These are phyloP conservation scores for Verbena officinalis DNA, from an alignment of 257 asterid genomes.

Conservation along the genomic window DNA sequence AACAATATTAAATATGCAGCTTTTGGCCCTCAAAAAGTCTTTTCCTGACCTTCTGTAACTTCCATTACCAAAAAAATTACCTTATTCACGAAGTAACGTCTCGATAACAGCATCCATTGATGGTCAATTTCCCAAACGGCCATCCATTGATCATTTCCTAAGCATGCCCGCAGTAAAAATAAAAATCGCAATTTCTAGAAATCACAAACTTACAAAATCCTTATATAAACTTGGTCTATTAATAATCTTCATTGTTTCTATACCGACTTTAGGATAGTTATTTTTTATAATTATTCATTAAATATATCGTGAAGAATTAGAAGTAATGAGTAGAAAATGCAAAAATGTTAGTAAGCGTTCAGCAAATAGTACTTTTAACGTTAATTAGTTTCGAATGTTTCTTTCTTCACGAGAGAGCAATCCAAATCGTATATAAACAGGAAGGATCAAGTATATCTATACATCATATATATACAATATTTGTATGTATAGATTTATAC, in stretches of 20 bases:
- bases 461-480: not conserved
- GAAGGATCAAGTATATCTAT: not conserved
- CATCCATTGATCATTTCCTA: conserved; percentile 11
- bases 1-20: not conserved
- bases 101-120: conserved; percentile 11
- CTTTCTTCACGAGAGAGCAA: conserved; percentile 22
- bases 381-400: not conserved
- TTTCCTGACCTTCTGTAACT: not conserved
- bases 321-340: no score
- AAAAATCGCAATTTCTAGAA: not conserved
- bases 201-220: not conserved
- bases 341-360: no score
- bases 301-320: not conserved
- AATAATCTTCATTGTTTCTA: no score
- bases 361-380: no score
- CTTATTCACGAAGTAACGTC: conserved; percentile 28
- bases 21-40: not conserved
- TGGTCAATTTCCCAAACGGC: conserved; percentile 12
- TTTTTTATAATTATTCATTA: no score
- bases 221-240: no score
- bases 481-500: not conserved
- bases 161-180: not conserved
- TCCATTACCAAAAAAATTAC: not conserved
- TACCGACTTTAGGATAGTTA: no score
- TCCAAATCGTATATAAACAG: conserved; percentile 2